Conservation (phyloP, 768 basidiomycete genomes). For the Cystobasidium onofrii region DNA sequence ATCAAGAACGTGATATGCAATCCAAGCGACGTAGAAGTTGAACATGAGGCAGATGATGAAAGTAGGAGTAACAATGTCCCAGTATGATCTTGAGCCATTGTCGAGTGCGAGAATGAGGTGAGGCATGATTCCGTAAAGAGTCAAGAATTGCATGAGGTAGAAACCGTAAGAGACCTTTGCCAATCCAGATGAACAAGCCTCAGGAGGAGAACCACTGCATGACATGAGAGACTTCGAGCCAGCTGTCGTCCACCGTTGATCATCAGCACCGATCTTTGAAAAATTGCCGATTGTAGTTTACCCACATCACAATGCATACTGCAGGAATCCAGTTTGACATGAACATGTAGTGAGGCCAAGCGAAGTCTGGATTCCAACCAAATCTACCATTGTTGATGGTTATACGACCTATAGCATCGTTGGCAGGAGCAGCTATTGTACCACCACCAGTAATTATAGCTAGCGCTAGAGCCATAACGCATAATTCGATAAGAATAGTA, state of each 20-base stretch:
- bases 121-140: slow-evolving; percentile 43
- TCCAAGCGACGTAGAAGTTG: slow-evolving; percentile 43
- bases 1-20: slow-evolving; percentile 44
- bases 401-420: slow-evolving; percentile 39
- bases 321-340: slow-evolving; percentile 36
- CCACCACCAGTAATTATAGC: slow-evolving; percentile 41
- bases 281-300: too few relatives aligned
- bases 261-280: too few relatives aligned
- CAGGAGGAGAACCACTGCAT: slow-evolving; percentile 44
- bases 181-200: slow-evolving; percentile 44
- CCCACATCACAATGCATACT: slow-evolving; percentile 37
- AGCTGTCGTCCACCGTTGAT: too few relatives aligned
- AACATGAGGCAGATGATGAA: slow-evolving; percentile 43
- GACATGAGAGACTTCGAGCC: slow-evolving; percentile 43
- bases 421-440: slow-evolving; percentile 39
- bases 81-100: slow-evolving; percentile 38
- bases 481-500: slow-evolving; percentile 41
- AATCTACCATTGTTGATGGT: slow-evolving; percentile 42
- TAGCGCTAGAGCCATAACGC: slow-evolving; percentile 40
- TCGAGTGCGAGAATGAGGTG: slow-evolving; percentile 42
- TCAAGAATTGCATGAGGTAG: slow-evolving; percentile 45
- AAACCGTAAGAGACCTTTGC: slow-evolving; percentile 45
- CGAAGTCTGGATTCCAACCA: slow-evolving; percentile 37
- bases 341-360: slow-evolving; percentile 44
- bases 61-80: slow-evolving; percentile 41